Base-by-base conservation (phyloP, 23 red algal species). In the Porphyridium purpureum region DNA sequence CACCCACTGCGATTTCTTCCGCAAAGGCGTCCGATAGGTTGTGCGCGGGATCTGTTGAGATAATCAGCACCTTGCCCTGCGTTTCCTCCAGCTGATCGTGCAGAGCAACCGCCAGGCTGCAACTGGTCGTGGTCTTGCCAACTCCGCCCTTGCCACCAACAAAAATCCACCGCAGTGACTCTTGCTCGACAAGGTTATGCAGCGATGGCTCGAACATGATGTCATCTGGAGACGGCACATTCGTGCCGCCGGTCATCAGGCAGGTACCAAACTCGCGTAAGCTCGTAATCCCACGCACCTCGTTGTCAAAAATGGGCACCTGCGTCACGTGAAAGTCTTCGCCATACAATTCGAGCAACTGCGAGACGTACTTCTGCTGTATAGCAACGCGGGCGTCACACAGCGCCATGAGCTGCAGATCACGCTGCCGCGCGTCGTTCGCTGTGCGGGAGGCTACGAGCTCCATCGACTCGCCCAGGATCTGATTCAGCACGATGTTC, bases 31-130 rank as follows among this genome's bases (percentile, higher is more conserved):
- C 90, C 3, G 69, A 79, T 0, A 98, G 66, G 50, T 83, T 98
- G 64, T 98, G 90, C 7, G 90, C 90, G 6, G 90, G 90, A 62
- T 98, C 90, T 3, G 90, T 98, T 11, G 90, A 98, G 5, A 98
- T 76, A 9, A 98, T 47, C 3, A 98, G 50, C 6, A 86, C 74
- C 6, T 70, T 60, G 52, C 62, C 68, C 3, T 61, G 41, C 32
- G 49, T 57, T 33, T 74, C 75, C 58, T 64, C 67, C 11, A 21
- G 5, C 17, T 69, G 48, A 22, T 69, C 72, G 0, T 58, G 49
- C 21, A 98, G 58, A 1, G 75, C 52, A 7, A 74, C 73, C n/a
- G 79, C 90, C 2, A 98, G 31, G 5, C 72, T 66, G 50, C 61
- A 67, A 28, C 69, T 82, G 1, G 81, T 84, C 3, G 80, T 98